These are phyloP conservation scores for Stygiomarasmius scandens DNA, from an alignment of 1,284 basidiomycete species.

Conservation along the genomic window DNA sequence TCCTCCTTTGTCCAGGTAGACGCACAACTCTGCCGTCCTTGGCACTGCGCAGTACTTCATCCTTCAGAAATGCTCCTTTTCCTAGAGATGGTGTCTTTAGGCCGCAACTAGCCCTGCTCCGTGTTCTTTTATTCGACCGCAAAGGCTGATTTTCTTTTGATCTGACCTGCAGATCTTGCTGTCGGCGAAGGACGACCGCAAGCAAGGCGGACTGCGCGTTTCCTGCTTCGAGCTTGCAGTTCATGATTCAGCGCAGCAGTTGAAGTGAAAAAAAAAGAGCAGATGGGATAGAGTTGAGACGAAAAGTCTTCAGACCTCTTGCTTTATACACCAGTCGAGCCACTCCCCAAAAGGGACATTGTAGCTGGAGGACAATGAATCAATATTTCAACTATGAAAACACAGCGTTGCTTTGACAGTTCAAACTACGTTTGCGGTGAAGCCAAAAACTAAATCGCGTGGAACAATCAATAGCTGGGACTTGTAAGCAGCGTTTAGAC, in stretches of 20 bases:
- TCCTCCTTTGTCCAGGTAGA: background rate
- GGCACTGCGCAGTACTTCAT: constrained; percentile 6
- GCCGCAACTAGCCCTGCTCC: background rate
- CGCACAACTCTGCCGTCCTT: constrained; percentile 4
- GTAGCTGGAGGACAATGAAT: no score
- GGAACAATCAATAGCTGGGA: background rate
- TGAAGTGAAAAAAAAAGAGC: no score
- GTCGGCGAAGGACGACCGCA: background rate
- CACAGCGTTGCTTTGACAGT: background rate
- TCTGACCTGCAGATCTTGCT: constrained; percentile 1
- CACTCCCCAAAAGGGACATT: no score
- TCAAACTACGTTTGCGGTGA: constrained; percentile 7
- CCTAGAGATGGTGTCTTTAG: background rate
- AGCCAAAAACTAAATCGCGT: constrained; percentile 10
- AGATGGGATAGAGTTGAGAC: no score
- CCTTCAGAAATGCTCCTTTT: constrained; percentile 6
- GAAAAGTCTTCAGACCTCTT: no score
- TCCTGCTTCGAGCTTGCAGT: background rate
- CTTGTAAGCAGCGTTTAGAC: constrained; percentile 23
- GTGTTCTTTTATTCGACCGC: constrained; percentile 1
- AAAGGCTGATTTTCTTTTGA: constrained; percentile 9
- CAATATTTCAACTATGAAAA: no score
- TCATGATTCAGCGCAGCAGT: background rate
- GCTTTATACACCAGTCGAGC: no score
- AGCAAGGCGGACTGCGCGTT: background rate